Conservation (phyloP, 306 rosid species). For the Malus orientalis region DNA sequence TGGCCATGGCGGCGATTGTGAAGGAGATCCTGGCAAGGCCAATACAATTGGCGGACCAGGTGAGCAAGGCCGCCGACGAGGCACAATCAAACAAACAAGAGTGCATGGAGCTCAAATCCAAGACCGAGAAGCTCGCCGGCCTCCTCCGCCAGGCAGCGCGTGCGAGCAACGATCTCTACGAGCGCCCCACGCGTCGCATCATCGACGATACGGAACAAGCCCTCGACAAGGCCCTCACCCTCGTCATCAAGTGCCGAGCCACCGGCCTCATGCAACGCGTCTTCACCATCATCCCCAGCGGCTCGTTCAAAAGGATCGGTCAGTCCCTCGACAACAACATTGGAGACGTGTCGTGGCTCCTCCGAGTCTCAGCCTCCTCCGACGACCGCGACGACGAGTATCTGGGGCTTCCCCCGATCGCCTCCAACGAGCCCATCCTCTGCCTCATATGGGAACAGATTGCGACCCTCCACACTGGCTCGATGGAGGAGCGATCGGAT, state of each 20-base stretch:
- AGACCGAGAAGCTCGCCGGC: constrained; percentile 62
- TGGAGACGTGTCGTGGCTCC: constrained; percentile 78
- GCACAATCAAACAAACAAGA: constrained; percentile 53
- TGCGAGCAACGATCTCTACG: constrained; percentile 65
- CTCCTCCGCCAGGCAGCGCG: constrained; percentile 76
- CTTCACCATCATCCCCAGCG: constrained; percentile 65
- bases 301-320: constrained; percentile 46
- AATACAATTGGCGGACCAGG: constrained; percentile 72
- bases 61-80: constrained; percentile 47
- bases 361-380: constrained; percentile 57
- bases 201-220: constrained; percentile 69
- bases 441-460: constrained; percentile 72
- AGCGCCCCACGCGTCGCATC: constrained; percentile 70
- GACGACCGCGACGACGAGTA: constrained; percentile 61
- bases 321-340: constrained; percentile 59
- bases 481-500: constrained; percentile 52
- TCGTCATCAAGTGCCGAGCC: constrained; percentile 58
- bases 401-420: constrained; percentile 74
- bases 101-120: constrained; percentile 56
- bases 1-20: constrained; percentile 55
- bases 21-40: constrained; percentile 85
- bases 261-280: constrained; percentile 45
- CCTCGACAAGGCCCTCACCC: constrained; percentile 54
- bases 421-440: constrained; percentile 63
- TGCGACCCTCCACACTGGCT: constrained; percentile 39